phyloP scores from a whole-genome alignment of 345 rosid genomes.

The Linum tenue region DNA sequence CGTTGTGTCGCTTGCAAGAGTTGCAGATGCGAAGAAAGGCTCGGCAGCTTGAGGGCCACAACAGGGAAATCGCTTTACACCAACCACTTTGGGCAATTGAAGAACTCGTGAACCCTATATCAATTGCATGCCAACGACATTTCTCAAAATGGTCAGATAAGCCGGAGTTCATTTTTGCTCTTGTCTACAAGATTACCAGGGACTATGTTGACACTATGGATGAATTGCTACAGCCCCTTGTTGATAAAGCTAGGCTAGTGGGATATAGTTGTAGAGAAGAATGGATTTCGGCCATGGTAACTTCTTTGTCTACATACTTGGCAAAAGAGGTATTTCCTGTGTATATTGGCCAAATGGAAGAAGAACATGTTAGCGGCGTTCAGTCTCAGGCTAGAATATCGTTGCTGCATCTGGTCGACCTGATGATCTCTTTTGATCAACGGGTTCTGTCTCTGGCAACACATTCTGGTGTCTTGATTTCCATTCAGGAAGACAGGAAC shows the following conservation, averaged over 20 bases:
- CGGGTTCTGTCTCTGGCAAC: slow-evolving; percentile 59
- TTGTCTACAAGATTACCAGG: slow-evolving; percentile 70
- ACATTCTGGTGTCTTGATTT: slow-evolving; percentile 64
- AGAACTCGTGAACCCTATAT: slow-evolving; percentile 85
- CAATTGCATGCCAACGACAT: slow-evolving; percentile 61
- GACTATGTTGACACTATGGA: slow-evolving; percentile 88
- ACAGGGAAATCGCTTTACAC: slow-evolving; percentile 48
- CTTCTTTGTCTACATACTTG: slow-evolving; percentile 57
- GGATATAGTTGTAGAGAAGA: slow-evolving; percentile 97
- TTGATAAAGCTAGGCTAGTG: slow-evolving; percentile 74
- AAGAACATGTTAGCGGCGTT: slow-evolving; percentile 32
- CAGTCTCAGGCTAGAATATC: slow-evolving; percentile 51
- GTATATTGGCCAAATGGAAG: slow-evolving; percentile 51
- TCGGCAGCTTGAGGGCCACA: slow-evolving; percentile 67
- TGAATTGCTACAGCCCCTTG: slow-evolving; percentile 85
- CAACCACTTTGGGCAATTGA: slow-evolving; percentile 98
- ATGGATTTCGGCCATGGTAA: slow-evolving; percentile 94
- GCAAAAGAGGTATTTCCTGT: slow-evolving; percentile 66
- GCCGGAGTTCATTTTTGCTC: slow-evolving; percentile 82
- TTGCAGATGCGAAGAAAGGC: slow-evolving; percentile 75
- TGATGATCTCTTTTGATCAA: slow-evolving; percentile 83
- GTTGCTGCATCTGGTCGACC: slow-evolving; percentile 84
- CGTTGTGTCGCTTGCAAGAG: slow-evolving; percentile 70
- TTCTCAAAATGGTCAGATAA: slow-evolving; percentile 74
- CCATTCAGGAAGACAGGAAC: slow-evolving; percentile 60